Evolutionary conservation across 371 early-diverging fungal genomes (phyloP).

Genomic region (Batkoa obscura): DNA sequence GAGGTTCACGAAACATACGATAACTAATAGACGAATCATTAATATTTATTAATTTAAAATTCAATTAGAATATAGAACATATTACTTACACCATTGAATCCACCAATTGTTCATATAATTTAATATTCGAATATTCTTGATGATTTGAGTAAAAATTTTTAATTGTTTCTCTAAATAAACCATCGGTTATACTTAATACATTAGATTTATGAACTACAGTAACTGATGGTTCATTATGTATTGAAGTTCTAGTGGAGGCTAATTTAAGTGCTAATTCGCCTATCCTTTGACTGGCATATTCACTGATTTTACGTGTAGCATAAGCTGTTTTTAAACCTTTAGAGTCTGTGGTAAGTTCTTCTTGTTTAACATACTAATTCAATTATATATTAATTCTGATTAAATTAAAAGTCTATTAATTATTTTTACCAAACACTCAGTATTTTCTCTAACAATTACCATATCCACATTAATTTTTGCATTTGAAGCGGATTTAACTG

Average conservation of each 20-base stretch:
- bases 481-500: constrained; percentile 50
- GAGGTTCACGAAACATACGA: constrained; percentile 88
- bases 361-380: constrained; percentile 62
- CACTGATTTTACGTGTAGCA: constrained; percentile 77
- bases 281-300: constrained; percentile 65
- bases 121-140: constrained; percentile 31
- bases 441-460: constrained; percentile 91
- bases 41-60: not conserved
- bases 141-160: constrained; percentile 48
- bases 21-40: constrained; percentile 23
- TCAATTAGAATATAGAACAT: not conserved
- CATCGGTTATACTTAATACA: constrained; percentile 79
- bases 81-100: constrained; percentile 85
- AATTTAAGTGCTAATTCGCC: constrained; percentile 74
- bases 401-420: not conserved
- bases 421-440: constrained; percentile 71
- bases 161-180: constrained; percentile 80
- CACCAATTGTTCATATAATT: constrained; percentile 82
- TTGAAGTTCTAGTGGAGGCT: constrained; percentile 49
- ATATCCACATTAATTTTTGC: constrained; percentile 58
- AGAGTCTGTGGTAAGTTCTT: constrained; percentile 39
- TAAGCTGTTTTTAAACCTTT: constrained; percentile 49
- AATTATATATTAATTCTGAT: too few relatives aligned
- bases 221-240: constrained; percentile 43
- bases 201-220: constrained; percentile 94